Evolutionary conservation across 768 basidiomycete genomes (phyloP), one percentile per base, ranked within the genome.

Genomic region (Tricholoma hemisulphureum): DNA sequence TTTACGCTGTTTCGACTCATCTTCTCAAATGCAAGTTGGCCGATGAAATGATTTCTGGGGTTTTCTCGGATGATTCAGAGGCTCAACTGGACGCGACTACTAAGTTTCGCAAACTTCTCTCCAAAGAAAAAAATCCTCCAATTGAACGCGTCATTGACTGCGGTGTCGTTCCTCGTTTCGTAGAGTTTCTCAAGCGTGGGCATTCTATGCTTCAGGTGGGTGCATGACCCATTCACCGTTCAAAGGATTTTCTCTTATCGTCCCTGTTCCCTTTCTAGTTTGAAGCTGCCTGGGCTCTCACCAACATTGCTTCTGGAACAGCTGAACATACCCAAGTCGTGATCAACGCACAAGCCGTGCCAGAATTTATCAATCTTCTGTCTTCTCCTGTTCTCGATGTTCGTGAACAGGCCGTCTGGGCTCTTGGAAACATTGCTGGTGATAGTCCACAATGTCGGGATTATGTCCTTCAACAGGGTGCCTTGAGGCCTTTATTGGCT

Each of bases 331-430:
- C 96, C 32, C 93, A 98, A 77, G 93, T 96, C 56, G 97, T 99
- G 55, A 98, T 99, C 74, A 86, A 83, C 61, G 92, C 95, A 14
- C 86, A 88, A 60, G 95, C 97, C 23, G 95, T 99, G 14, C 96
- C 95, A 2, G 88, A 95, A 74, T 99, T 99, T 71, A 98, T 99
- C 79, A 93, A 93, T 65, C 85, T 99, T 48, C 79, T 98, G 39
- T 95, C 93, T 8, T 97, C 95, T n/a, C 79, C 86, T 41, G 94
- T 97, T 34, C 81, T 95, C 58, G 97, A 99, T 75, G 97, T 99
- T 60, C 88, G 96, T 59, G 97, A 99, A 76, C 97, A 99, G 76
- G 97, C 97, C 23, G 97, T 99, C 23, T 99, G 96, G 97, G 97
- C 97, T 20, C 82, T 99, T 59, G 97, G 97, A 57, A 99, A 99